Evolutionary conservation across 2,329 filamentous ascomycete genomes (phyloP), one percentile per base, ranked within the genome.

Genomic region (Alternaria sp.): DNA sequence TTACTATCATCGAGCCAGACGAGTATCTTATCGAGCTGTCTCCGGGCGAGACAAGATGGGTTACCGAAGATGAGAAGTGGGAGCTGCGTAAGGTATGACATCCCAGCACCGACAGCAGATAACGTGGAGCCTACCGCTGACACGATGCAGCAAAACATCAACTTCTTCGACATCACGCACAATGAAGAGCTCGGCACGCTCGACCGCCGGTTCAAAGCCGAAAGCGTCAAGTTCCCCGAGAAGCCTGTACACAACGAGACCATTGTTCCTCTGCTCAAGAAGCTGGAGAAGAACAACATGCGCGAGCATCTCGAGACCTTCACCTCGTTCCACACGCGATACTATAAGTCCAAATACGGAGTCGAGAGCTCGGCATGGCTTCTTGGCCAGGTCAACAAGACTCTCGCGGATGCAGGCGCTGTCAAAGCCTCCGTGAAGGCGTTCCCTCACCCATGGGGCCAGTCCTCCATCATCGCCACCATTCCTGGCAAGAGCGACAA

Each of bases 41-140:
- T n/a, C 93, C 93, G 4, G 93, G 92, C 60, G 87, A 95, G 78
- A 94, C 90, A 23, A 84, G 87, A 85, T 96, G 92, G 92, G 90
- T 97, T 30, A 96, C 93, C 0, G 95, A 98, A 75, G 92, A 97
- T 37, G 90, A 97, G 83, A 99, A 98, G 82, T 97, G 95, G 94
- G 89, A 90, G 80, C 83, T 98, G 68, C 90, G 92, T 75, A 87
- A 93, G 71, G 94, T 96, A 86, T 61, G 88, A 82, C 14, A 12
- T 8, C 8, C 33, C 12, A 5, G 28, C 10, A 14, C 23, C 21
- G 21, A 20, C 12, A 60, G 10, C 10, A 7, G 50, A 10, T 2
- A 5, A 20, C 5, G 25, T 25, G 21, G 46, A 58, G 25, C 37
- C 18, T 45, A 11, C 23, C 12, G 55, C 75, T 80, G 41, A 79